phyloP scores from a whole-genome alignment of 768 basidiomycete genomes.

The Boletus eberwhitei region DNA sequence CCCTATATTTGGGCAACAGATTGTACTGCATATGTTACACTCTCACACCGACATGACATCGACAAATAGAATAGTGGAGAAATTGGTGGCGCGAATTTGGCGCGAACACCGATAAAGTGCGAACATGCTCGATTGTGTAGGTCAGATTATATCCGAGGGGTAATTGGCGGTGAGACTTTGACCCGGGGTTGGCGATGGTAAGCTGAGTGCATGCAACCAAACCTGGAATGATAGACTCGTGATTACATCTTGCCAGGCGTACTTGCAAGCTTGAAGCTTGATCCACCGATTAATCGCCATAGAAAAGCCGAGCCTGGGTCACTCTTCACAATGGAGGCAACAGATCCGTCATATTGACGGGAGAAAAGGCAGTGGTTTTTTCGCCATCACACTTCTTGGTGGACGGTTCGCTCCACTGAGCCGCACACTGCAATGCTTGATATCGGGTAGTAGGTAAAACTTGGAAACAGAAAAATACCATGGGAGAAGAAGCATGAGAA shows the following conservation, averaged over 20 bases:
- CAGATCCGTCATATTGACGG: background rate
- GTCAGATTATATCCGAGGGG: conserved; percentile 5
- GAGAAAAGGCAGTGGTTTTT: background rate
- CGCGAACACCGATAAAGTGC: conserved; percentile 2
- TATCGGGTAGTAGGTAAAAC: background rate
- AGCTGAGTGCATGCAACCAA: background rate
- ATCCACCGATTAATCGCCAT: background rate
- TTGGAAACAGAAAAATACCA: background rate
- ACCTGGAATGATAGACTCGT: background rate
- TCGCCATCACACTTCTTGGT: background rate
- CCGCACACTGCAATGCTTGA: too few species aligned
- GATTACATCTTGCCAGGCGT: background rate
- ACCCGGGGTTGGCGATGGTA: background rate
- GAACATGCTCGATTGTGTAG: background rate
- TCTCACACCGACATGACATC: conserved; percentile 2
- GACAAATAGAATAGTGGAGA: background rate
- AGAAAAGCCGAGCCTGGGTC: background rate
- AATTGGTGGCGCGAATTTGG: too few species aligned
- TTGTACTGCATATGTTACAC: background rate
- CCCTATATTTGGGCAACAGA: conserved; percentile 8
- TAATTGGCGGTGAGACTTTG: background rate
- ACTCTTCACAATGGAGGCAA: background rate
- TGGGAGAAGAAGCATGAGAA: conserved; percentile 5
- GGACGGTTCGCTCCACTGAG: too few species aligned
- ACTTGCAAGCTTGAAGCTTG: background rate